Base-by-base conservation (phyloP, 2,329 filamentous ascomycete genomes). In the Ustilaginoidea virens region DNA sequence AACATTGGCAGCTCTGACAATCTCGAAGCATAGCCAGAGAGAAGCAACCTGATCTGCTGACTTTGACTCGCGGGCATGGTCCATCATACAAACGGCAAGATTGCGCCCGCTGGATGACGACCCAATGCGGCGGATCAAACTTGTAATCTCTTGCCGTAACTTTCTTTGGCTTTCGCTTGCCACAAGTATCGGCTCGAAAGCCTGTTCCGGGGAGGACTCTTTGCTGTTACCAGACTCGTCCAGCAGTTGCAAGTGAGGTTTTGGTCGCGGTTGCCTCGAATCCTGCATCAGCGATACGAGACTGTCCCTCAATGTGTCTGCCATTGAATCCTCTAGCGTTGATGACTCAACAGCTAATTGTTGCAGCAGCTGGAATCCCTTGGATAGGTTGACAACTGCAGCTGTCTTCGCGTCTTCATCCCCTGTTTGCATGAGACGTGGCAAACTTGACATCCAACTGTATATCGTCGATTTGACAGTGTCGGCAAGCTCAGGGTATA, bases 371-470 rank as follows among this genome's bases (percentile, higher is more conserved):
- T 69, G 62, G 29, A 82, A 74, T 0, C 80, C 74, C 27, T 74
- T 77, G 10, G 77, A 69, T n/a, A 98, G 66, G 36, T 87, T 81
- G 17, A 67, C 66, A 16, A 96, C 66, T 2, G 76, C 73, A 31
- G 68, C 66, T 36, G 73, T 65, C 48, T 92, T 92, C 17, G 66
- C 60, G n/a, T 63, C 63, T 40, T 93, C 83, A 42, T 96, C 85
- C 39, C 74, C 78, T 7, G 74, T 71, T 47, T 87, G 82, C 73
- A 94, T 86, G 10, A 82, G 54, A 11, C 85, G 69, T 5, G 87
- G 77, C 12, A 98, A 65, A 23, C 81, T 76, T 3, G 72, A 70
- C 15, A 86, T 67, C 85, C 86, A 94, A 29, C 74, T 74, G 48
- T 87, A 80, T 1, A 92, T 62, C 1, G 70, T 77, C 17, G 64